Conservation (phyloP, 2,329 filamentous ascomycete genomes). For the Lecanicillium sp. region DNA sequence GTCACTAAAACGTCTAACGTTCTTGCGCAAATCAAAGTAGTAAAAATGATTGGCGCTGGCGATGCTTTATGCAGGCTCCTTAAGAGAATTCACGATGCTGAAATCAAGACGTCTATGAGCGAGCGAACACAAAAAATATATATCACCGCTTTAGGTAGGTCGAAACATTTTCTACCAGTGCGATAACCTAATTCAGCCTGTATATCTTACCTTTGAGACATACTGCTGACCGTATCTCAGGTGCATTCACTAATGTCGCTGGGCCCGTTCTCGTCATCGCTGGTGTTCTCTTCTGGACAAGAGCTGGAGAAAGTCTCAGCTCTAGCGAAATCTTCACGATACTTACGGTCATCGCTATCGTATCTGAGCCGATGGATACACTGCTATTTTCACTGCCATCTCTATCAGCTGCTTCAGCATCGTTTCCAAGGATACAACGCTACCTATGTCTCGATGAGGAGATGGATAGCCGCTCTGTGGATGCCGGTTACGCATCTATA, state of each 20-base stretch:
- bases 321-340: neutral
- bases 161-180: too few relatives aligned
- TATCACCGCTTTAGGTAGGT: too few relatives aligned
- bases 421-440: neutral
- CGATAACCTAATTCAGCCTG: too few relatives aligned
- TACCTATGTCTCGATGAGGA: neutral
- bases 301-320: neutral
- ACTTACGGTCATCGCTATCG: neutral
- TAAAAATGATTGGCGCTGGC: conserved; percentile 2
- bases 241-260: neutral
- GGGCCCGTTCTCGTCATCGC: conserved; percentile 1
- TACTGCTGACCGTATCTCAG: conserved; percentile 1
- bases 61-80: neutral
- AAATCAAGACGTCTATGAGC: neutral
- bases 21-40: conserved; percentile 1
- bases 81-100: neutral
- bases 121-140: too few relatives aligned
- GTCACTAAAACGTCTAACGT: conserved; percentile 3
- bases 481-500: too few relatives aligned
- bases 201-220: neutral
- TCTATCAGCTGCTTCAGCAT: neutral
- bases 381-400: neutral
- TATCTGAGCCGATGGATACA: neutral
- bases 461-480: neutral
- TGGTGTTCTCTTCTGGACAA: conserved; percentile 2